These are phyloP conservation scores for Mycena sp. DNA, from an alignment of 1,284 basidiomycete genomes.

Conservation along the genomic window DNA sequence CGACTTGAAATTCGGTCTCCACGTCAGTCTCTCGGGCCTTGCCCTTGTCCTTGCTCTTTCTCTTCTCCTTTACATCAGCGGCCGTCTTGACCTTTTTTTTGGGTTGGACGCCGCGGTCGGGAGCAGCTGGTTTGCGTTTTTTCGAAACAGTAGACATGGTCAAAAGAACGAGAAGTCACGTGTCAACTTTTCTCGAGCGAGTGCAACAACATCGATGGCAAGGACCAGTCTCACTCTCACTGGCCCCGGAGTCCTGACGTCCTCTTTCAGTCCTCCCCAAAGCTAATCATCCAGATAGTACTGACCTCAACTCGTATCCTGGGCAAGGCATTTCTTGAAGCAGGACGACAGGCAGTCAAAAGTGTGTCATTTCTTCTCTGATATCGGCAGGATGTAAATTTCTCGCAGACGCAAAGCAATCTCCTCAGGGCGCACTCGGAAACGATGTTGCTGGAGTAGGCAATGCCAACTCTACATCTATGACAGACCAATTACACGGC, in stretches of 20 bases:
- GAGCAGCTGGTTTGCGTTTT: constrained; percentile 63
- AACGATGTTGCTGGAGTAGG: constrained; percentile 77
- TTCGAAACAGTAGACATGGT: constrained; percentile 48
- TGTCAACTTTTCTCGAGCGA: neutral
- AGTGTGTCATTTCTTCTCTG: constrained; percentile 65
- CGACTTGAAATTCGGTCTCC: constrained; percentile 71
- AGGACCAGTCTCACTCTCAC: too few relatives aligned
- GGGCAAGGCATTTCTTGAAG: constrained; percentile 92
- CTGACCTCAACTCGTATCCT: constrained; percentile 86
- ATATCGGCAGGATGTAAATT: neutral
- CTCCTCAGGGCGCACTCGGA: constrained; percentile 68
- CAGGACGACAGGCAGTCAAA: constrained; percentile 91
- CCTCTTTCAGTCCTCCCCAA: constrained; percentile 72
- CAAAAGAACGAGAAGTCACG: constrained; percentile 21
- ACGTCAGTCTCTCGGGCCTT: constrained; percentile 48
- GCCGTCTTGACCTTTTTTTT: constrained; percentile 44
- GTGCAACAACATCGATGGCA: constrained; percentile 4
- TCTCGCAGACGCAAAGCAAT: constrained; percentile 79
- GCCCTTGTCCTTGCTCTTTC: constrained; percentile 50
- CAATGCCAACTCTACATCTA: constrained; percentile 76
- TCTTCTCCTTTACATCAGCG: constrained; percentile 28
- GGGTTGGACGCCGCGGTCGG: constrained; percentile 36
- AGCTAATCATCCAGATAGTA: constrained; percentile 84
- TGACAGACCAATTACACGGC: constrained; percentile 82
- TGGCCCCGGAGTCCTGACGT: neutral